A percentile compares a stretch with the other conserved stretches of the same genome.
These are phyloP conservation scores for Elongisporangium senticosum DNA, from an alignment of 352 stramenopile species.

Conservation along the genomic window DNA sequence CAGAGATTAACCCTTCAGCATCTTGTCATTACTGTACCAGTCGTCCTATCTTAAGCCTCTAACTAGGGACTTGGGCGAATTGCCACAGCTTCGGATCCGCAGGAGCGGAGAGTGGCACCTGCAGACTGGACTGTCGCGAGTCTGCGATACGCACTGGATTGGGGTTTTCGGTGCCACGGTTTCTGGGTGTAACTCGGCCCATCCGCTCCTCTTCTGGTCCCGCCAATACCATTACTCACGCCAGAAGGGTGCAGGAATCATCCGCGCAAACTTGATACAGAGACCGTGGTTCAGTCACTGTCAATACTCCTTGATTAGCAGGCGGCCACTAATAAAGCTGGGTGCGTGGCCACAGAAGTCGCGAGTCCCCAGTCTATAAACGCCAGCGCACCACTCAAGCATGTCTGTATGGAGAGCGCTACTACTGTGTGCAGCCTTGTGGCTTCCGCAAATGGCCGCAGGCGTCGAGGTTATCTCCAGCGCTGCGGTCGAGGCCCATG, in stretches of 20 bases:
- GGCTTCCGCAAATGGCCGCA: background rate
- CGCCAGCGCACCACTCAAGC: background rate
- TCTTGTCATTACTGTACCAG: too few relatives aligned
- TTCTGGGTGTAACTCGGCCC: background rate
- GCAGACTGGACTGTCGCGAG: too few relatives aligned
- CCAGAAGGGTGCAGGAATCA: background rate
- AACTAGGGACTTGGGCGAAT: too few relatives aligned
- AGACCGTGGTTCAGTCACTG: background rate
- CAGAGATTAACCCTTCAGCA: too few relatives aligned
- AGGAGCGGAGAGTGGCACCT: background rate
- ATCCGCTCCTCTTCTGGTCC: background rate
- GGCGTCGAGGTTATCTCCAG: background rate
- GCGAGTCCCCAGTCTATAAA: background rate
- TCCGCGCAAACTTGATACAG: background rate
- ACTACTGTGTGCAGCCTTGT: background rate
- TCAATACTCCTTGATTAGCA: background rate
- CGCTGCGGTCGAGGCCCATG: background rate
- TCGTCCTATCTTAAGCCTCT: background rate
- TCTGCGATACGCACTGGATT: background rate
- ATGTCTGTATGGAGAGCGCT: background rate
- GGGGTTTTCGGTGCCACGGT: background rate
- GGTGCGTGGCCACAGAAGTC: too few relatives aligned
- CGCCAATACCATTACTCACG: background rate
- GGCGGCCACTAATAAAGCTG: background rate
- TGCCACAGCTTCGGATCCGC: too few relatives aligned